These are phyloP conservation scores for Rhynchospora tenuis DNA, from an alignment of 176 grass and related monocot genomes.

Conservation along the genomic window DNA sequence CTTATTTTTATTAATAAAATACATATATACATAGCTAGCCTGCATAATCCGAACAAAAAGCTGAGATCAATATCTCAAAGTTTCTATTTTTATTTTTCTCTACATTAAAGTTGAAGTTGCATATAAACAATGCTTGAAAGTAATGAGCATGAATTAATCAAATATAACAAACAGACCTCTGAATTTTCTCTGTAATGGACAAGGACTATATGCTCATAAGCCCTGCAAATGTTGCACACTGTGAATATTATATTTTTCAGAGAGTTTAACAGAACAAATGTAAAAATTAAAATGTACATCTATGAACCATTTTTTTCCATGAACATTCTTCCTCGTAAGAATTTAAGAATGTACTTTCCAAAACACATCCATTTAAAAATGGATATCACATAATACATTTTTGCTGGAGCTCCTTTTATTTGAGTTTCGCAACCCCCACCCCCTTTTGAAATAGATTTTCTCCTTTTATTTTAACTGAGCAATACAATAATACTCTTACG, in stretches of 20 bases:
- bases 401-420: background rate
- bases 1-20: background rate
- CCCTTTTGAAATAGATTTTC: background rate
- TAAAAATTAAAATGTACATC: background rate
- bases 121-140: slow-evolving; percentile 2
- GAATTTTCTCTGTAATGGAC: slow-evolving; percentile 83
- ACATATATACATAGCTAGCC: background rate
- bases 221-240: slow-evolving; percentile 54
- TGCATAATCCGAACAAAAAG: background rate
- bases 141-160: slow-evolving; percentile 20
- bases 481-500: slow-evolving; percentile 37
- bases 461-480: background rate
- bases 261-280: background rate
- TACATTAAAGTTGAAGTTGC: background rate
- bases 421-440: background rate
- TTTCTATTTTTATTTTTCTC: background rate
- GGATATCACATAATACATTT: background rate
- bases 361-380: background rate
- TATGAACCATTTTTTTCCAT: background rate
- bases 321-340: background rate
- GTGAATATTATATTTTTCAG: background rate
- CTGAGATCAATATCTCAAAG: background rate
- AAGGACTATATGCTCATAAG: slow-evolving; percentile 87
- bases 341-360: background rate
- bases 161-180: slow-evolving; percentile 47